These are phyloP conservation scores for Phaffia tasmanica DNA, from an alignment of 768 basidiomycete genomes.

Conservation along the genomic window DNA sequence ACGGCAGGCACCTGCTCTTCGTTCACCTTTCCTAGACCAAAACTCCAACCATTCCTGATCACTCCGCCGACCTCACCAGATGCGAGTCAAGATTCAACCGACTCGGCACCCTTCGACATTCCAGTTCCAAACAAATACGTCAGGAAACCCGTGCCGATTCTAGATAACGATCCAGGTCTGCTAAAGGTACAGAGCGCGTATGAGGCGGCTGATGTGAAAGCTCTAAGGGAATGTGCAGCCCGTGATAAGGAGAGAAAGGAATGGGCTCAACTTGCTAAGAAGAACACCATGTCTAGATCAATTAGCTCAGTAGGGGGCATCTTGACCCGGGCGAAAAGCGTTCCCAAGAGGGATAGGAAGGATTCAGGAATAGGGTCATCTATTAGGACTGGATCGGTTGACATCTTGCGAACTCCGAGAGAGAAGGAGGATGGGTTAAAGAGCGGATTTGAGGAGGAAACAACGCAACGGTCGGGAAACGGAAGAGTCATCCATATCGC, in stretches of 20 bases:
- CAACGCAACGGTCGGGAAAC: too few relatives aligned
- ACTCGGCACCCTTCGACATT: not conserved
- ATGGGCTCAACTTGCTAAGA: constrained; percentile 11
- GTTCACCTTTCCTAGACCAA: constrained; percentile 20
- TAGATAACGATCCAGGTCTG: not conserved
- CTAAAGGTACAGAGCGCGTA: not conserved
- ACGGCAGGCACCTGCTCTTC: constrained; percentile 12
- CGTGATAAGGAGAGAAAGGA: constrained; percentile 8
- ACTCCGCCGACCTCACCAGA: constrained; percentile 18
- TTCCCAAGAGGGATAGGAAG: too few relatives aligned
- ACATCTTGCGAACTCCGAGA: too few relatives aligned
- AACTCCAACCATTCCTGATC: constrained; percentile 25
- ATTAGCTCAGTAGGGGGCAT: not conserved
- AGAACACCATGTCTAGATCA: constrained; percentile 1
- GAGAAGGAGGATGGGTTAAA: too few relatives aligned
- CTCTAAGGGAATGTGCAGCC: constrained; percentile 6
- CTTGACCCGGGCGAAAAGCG: too few relatives aligned
- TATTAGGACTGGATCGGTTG: too few relatives aligned
- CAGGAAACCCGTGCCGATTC: not conserved
- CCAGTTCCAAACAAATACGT: not conserved
- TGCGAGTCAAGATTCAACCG: not conserved
- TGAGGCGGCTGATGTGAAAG: constrained; percentile 7
- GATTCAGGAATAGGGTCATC: too few relatives aligned
- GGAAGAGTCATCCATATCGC: too few relatives aligned
- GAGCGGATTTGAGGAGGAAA: too few relatives aligned